phyloP scores from a whole-genome alignment of 805 yeast genomes.

The Candida jianshihensis region DNA sequence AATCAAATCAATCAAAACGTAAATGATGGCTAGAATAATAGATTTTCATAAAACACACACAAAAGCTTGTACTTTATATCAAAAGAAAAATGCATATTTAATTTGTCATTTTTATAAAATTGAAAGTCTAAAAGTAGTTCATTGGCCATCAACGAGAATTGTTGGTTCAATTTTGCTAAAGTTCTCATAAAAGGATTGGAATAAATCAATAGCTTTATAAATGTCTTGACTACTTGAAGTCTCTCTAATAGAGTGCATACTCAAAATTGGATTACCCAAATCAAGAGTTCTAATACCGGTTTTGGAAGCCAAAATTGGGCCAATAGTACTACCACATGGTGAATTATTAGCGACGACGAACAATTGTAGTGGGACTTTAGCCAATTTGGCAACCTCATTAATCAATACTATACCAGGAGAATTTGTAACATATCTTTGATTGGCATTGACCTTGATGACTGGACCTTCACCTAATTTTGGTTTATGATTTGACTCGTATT shows the following conservation, averaged over 20 bases:
- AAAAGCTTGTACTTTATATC: too few species aligned
- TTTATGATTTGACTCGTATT: constrained; percentile 71
- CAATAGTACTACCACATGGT: constrained; percentile 95
- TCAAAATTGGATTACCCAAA: constrained; percentile 84
- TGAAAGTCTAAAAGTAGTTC: background rate
- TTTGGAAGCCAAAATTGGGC: constrained; percentile 85
- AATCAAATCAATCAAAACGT: constrained; percentile 18
- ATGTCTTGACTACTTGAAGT: constrained; percentile 81
- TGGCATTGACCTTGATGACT: constrained; percentile 88
- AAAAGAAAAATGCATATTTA: background rate
- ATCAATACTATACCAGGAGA: constrained; percentile 80
- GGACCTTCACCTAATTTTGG: constrained; percentile 88
- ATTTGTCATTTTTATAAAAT: background rate
- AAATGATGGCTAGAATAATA: constrained; percentile 1
- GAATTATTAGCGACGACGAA: constrained; percentile 92
- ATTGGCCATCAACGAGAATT: constrained; percentile 31
- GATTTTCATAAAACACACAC: background rate
- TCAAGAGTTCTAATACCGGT: constrained; percentile 85
- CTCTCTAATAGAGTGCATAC: constrained; percentile 93
- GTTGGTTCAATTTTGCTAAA: constrained; percentile 35
- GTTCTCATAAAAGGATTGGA: constrained; percentile 51
- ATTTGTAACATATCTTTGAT: constrained; percentile 92
- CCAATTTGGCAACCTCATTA: constrained; percentile 60
- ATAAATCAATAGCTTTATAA: constrained; percentile 51
- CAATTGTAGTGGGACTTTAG: constrained; percentile 76